These are phyloP conservation scores for Lepidium africanum DNA, from an alignment of 345 rosid genomes.

Conservation along the genomic window DNA sequence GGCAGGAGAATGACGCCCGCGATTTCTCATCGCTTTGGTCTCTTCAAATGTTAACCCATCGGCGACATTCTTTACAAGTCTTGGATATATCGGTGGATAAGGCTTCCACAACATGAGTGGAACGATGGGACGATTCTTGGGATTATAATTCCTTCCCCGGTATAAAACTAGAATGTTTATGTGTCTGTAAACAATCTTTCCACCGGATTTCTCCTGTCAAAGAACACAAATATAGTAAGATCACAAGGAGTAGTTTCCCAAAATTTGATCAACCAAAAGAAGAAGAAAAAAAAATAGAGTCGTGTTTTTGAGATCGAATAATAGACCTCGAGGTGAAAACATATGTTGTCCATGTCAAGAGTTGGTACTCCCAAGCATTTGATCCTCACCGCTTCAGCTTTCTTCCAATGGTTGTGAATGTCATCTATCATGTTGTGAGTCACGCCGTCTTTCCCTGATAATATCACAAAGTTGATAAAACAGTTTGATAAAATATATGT, in stretches of 20 bases:
- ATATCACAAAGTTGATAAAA: neutral
- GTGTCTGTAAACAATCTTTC: conserved; percentile 54
- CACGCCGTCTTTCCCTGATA: conserved; percentile 70
- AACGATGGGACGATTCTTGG: conserved; percentile 50
- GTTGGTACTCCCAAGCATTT: conserved; percentile 92
- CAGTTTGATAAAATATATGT: too few species aligned
- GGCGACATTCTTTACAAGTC: conserved; percentile 60
- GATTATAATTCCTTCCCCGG: conserved; percentile 73
- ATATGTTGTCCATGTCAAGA: conserved; percentile 83
- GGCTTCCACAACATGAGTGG: conserved; percentile 97
- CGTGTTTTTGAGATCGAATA: neutral
- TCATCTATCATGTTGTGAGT: conserved; percentile 95
- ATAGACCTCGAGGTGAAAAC: conserved; percentile 79
- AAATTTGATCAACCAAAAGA: neutral
- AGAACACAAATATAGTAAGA: conserved; percentile 18
- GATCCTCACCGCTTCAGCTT: conserved; percentile 84
- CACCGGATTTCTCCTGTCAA: conserved; percentile 75
- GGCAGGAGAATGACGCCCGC: conserved; percentile 50
- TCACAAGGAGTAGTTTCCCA: conserved; percentile 18
- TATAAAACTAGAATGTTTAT: conserved; percentile 65
- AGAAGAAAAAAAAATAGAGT: neutral
- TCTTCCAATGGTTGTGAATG: conserved; percentile 86
- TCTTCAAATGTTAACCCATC: conserved; percentile 83
- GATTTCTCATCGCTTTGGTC: conserved; percentile 75
- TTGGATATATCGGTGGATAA: conserved; percentile 75